A percentile compares a stretch with the other conserved stretches of the same genome.
Conservation (phyloP, 2,329 filamentous ascomycete genomes). For the Botrytis byssoidea region DNA sequence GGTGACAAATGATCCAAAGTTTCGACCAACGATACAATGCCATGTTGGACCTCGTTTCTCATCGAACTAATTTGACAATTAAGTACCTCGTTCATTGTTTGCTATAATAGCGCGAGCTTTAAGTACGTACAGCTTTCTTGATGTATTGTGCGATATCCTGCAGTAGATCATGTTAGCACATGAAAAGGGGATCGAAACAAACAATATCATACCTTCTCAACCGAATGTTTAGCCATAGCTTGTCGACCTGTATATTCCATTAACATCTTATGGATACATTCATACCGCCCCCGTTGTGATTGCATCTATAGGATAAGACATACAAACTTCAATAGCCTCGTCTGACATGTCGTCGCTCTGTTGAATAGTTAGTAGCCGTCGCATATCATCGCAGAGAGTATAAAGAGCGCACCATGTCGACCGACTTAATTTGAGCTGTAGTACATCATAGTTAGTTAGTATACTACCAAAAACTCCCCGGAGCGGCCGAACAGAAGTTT, state of each 20-base stretch:
- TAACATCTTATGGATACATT: background rate
- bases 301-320: constrained; percentile 41
- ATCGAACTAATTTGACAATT: constrained; percentile 71
- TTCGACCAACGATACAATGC: constrained; percentile 98
- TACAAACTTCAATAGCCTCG: constrained; percentile 94
- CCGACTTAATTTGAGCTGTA: constrained; percentile 92
- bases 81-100: background rate
- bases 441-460: constrained; percentile 23
- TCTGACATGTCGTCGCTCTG: constrained; percentile 97
- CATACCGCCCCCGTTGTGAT: constrained; percentile 40
- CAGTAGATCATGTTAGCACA: constrained; percentile 24
- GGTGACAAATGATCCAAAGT: constrained; percentile 98
- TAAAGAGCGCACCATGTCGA: constrained; percentile 80
- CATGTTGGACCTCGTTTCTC: constrained; percentile 95
- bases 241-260: constrained; percentile 55
- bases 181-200: constrained; percentile 6
- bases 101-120: background rate
- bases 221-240: constrained; percentile 69
- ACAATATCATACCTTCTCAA: constrained; percentile 60
- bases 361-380: constrained; percentile 28
- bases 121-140: constrained; percentile 74
- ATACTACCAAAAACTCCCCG: background rate
- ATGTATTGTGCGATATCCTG: constrained; percentile 95
- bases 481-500: background rate
- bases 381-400: background rate